These are phyloP conservation scores for Nigrospora osmanthi DNA, from an alignment of 2,329 filamentous ascomycete genomes.

Conservation along the genomic window DNA sequence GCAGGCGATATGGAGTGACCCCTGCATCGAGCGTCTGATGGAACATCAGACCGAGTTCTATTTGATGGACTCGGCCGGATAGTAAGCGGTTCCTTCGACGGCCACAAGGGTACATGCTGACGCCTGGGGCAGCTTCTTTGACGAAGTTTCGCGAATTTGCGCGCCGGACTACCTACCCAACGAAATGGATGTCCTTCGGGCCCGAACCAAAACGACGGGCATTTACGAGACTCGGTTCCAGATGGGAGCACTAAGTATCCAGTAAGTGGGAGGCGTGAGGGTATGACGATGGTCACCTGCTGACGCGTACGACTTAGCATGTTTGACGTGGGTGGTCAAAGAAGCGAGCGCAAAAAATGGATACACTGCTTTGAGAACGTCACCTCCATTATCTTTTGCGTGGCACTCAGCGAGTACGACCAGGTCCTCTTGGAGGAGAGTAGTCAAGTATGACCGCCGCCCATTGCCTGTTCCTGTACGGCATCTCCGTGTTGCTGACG, in stretches of 20 bases:
- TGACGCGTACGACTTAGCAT: slow-evolving; percentile 52
- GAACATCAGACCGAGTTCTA: slow-evolving; percentile 98
- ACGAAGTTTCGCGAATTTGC: slow-evolving; percentile 81
- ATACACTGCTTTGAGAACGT: slow-evolving; percentile 99
- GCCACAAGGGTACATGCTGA: not conserved
- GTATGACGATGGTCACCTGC: not conserved
- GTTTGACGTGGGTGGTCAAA: slow-evolving; percentile 97
- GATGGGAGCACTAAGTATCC: slow-evolving; percentile 97
- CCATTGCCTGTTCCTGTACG: too few species aligned
- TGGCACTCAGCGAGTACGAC: slow-evolving; percentile 96
- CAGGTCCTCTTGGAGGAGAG: slow-evolving; percentile 95
- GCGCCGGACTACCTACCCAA: slow-evolving; percentile 79
- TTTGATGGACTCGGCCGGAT: slow-evolving; percentile 97
- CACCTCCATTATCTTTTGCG: slow-evolving; percentile 98
- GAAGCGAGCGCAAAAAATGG: slow-evolving; percentile 99
- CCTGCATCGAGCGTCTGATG: slow-evolving; percentile 73
- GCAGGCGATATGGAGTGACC: slow-evolving; percentile 82
- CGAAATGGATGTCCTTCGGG: slow-evolving; percentile 90
- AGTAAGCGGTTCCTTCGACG: slow-evolving; percentile 51
- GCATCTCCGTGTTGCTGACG: too few species aligned
- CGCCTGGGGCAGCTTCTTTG: slow-evolving; percentile 69
- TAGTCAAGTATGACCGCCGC: slow-evolving; percentile 64
- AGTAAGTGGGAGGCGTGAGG: slow-evolving; percentile 52
- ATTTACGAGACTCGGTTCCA: slow-evolving; percentile 98
- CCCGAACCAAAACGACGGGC: slow-evolving; percentile 95